Base-by-base conservation (phyloP, 768 basidiomycete species). In the Leccinellum luteum region DNA sequence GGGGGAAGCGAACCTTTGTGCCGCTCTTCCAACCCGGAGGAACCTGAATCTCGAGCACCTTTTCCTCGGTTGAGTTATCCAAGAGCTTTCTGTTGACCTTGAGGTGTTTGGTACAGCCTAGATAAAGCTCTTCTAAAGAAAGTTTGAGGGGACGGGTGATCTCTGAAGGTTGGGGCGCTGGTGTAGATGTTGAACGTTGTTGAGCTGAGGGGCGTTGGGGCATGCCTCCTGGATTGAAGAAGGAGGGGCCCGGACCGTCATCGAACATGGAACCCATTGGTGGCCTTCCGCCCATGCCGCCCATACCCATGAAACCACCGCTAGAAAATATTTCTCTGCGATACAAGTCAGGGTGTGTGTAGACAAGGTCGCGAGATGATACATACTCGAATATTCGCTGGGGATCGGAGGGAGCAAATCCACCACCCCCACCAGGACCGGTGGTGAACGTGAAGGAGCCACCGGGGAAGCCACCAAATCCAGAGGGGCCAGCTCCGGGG, bases 21-120 rank as follows among this genome's bases (percentile, higher is more conserved):
- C 96, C 96, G 59, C 85, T 84, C 80, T 98, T 98, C 94, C 94
- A 98, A 1, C 96, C 96, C 0, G 95, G 92, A 61, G 82, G 81
- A 23, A 92, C 80, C 32, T 81, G 77, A 66, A 93, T 86, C 66
- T 93, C 92, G 53, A 93, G 83, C 6, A 92, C 84, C 71, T 91
- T 92, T 61, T 94, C 92, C 72, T 97, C 92, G 17, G 85, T 85
- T 17, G 78, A 74, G 1, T 95, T 92, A 52, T 81, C 78, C n/a
- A 86, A 72, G 47, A 88, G 74, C 62, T 82, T 81, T 52, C 94
- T 85, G 7, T 86, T 85, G 55, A 98, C 85, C 71, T 93, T 94
- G 52, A 99, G 82, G 65, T 85, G 91, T 73, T 98, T 99, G 25
- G 85, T 86, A 2, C 86, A 78, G 12, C 97, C 97, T 48, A 76